Conservation (phyloP, 169 alveolate species). For the Plasmodium blacklocki region DNA sequence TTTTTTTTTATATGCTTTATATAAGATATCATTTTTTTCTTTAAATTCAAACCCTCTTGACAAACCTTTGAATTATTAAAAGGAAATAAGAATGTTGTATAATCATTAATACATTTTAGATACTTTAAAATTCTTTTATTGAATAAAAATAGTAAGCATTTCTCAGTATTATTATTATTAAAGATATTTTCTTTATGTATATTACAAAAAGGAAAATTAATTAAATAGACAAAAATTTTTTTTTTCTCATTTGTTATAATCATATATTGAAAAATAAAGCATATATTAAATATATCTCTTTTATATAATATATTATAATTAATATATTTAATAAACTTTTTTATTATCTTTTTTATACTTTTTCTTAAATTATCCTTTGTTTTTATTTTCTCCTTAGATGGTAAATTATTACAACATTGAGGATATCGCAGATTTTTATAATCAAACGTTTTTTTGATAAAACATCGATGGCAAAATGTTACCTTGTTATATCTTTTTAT, state of each 20-base stretch:
- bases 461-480: conserved; percentile 46
- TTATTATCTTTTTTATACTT: conserved; percentile 25
- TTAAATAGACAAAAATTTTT: conserved; percentile 13
- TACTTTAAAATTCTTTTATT: conserved; percentile 48
- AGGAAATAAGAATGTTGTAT: conserved; percentile 58
- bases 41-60: conserved; percentile 35
- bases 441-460: conserved; percentile 51
- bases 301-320: not conserved
- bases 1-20: conserved; percentile 10
- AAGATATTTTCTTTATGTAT: conserved; percentile 33
- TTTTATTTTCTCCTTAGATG: conserved; percentile 28
- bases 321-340: conserved; percentile 12
- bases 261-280: conserved; percentile 57
- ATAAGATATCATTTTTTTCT: conserved; percentile 49
- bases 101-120: conserved; percentile 44
- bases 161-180: conserved; percentile 47
- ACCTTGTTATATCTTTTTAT: not conserved
- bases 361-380: conserved; percentile 15
- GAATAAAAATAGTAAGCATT: conserved; percentile 51
- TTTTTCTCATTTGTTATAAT: not conserved
- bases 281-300: conserved; percentile 28
- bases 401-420: conserved; percentile 43
- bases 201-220: conserved; percentile 67
- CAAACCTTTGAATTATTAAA: conserved; percentile 43
- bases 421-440: conserved; percentile 8